Percentiles rank a stretch among this genome's conserved stretches.
Evolutionary conservation across 2,329 filamentous ascomycete species (phyloP).

Genomic region (Cytospora piceae): DNA sequence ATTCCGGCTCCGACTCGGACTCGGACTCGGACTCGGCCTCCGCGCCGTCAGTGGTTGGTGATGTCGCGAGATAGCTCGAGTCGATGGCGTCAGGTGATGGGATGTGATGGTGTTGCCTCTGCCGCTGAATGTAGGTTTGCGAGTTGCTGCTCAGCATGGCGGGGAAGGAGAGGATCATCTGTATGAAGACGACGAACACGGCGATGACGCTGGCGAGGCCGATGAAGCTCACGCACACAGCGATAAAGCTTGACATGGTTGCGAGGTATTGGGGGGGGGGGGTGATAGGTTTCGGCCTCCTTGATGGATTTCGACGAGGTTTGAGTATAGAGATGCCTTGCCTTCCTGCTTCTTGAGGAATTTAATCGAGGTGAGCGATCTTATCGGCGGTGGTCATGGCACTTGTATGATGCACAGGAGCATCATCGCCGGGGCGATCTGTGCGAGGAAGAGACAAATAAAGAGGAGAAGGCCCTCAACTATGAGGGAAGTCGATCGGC

Average conservation of each 20-base stretch:
- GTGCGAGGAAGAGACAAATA: slow-evolving; percentile 6
- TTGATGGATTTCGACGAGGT: no score
- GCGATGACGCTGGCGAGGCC: slow-evolving; percentile 23
- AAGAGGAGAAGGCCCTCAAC: background rate
- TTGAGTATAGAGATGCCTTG: background rate
- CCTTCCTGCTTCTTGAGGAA: background rate
- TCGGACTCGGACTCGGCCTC: slow-evolving; percentile 6
- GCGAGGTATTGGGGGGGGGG: background rate
- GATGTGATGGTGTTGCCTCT: slow-evolving; percentile 27
- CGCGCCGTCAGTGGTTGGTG: background rate
- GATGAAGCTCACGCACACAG: slow-evolving; percentile 28
- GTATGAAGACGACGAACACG: slow-evolving; percentile 27
- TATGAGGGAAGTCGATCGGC: slow-evolving; percentile 3
- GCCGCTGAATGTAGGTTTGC: slow-evolving; percentile 29
- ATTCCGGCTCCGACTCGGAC: slow-evolving; percentile 20
- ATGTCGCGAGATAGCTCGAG: background rate
- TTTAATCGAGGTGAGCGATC: slow-evolving; percentile 4
- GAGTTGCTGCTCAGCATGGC: slow-evolving; percentile 31
- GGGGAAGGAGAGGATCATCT: slow-evolving; percentile 29
- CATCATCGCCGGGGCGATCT: slow-evolving; percentile 10
- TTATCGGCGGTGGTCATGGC: slow-evolving; percentile 16
- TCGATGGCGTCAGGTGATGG: slow-evolving; percentile 10
- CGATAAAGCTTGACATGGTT: slow-evolving; percentile 29
- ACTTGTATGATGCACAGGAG: slow-evolving; percentile 10
- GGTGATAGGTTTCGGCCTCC: background rate